Base-by-base conservation (phyloP, 345 rosid species). In the Clarkia xantiana region DNA sequence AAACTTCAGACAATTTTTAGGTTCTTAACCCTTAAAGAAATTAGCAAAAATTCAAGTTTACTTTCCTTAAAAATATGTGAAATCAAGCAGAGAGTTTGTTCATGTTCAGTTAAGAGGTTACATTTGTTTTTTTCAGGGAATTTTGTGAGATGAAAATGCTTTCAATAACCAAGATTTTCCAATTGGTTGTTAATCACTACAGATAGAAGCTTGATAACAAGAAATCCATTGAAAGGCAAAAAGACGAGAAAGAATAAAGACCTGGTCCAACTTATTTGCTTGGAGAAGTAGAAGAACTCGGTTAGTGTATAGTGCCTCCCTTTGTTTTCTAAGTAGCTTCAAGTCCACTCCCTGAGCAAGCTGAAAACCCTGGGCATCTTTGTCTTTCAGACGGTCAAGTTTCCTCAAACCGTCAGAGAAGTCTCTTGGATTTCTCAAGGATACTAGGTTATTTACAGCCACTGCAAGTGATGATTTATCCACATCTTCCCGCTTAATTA, bases 251-350 rank as follows among this genome's bases (percentile, higher is more conserved):
- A 18, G 48, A 45, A 18, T 61, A 14, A 63, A 25, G 15, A 90
- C 95, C 97, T 82, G 95, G 67, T 90, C 97, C 70, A 90, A 63
- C 76, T 90, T 90, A 66, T 86, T 90, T 19, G 95, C 81, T 62
- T 91, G 96, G 61, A 86, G 84, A 68, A 86, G 98, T 46, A 86
- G 67, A 66, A 81, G 93, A 58, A 84, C 62, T 2, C 94, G 78
- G 62, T 83, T 91, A 10, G 74, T 79, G 79, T 79, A 86, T 55
- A 91, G 78, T 55, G 83, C 69, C 69, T 83, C 96, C 69, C 63
- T 79, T 44, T 84, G 80, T 62, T 76, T 84, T 47, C 63, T 70
- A 22, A 94, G 72, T 64, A 91, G 89, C 76, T 84, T 91, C 41
- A 68, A 56, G 57, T 86, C 85, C 70, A 86, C 85, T 47, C 58